phyloP scores from a whole-genome alignment of 345 rosid species.

The Xanthoceras sorbifolium region DNA sequence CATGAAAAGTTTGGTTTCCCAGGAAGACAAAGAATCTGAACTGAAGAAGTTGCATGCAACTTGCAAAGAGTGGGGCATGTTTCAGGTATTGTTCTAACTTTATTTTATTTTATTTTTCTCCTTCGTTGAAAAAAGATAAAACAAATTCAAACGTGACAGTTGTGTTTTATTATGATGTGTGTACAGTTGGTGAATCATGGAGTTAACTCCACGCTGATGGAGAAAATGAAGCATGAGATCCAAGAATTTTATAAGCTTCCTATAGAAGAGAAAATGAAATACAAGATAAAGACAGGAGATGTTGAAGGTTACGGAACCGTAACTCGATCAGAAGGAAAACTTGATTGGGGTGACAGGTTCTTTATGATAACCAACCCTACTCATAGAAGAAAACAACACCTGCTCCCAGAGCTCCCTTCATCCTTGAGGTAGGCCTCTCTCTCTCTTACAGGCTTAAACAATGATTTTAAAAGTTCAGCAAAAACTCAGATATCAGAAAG shows the following conservation, averaged over 20 bases:
- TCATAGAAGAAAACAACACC: slow-evolving; percentile 33
- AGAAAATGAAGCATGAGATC: slow-evolving; percentile 26
- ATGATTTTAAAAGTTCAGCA: too few species aligned
- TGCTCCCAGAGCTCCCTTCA: slow-evolving; percentile 45
- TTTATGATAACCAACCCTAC: slow-evolving; percentile 34
- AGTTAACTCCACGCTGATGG: slow-evolving; percentile 21
- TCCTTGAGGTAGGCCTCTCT: slow-evolving; percentile 35
- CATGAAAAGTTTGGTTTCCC: slow-evolving; percentile 23
- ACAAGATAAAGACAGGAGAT: slow-evolving; percentile 25
- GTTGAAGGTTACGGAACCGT: slow-evolving; percentile 29
- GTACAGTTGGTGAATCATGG: slow-evolving; percentile 44
- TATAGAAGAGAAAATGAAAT: slow-evolving; percentile 35
- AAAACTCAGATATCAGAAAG: too few species aligned
- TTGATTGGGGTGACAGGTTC: slow-evolving; percentile 42
- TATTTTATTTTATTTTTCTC: neutral
- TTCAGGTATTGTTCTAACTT: slow-evolving; percentile 29
- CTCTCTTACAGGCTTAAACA: neutral
- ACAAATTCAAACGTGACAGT: neutral
- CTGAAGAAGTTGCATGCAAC: slow-evolving; percentile 31
- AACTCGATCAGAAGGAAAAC: slow-evolving; percentile 18
- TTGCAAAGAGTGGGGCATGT: slow-evolving; percentile 44
- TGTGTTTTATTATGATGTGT: neutral
- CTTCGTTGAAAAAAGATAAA: neutral
- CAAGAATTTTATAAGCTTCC: slow-evolving; percentile 35
- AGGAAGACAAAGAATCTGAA: slow-evolving; percentile 20